Percentiles rank a stretch among this genome's conserved stretches.
phyloP scores from a whole-genome alignment of 108 stramenopile species.

The Fragilaria crotonensis region DNA sequence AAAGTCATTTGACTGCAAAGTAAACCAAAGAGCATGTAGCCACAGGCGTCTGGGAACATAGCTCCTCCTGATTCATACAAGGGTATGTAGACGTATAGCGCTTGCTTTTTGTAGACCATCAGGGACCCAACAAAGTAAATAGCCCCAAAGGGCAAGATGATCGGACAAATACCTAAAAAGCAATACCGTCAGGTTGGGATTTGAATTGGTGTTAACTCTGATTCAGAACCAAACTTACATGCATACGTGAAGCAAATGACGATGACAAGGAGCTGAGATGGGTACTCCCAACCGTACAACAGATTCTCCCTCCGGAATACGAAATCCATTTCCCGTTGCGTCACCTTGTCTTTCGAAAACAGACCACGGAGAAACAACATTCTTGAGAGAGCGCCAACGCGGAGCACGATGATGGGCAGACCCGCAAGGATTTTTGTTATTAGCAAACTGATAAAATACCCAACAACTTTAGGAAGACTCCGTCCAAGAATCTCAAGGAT shows the following conservation, averaged over 20 bases:
- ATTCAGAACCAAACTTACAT: conserved; percentile 6
- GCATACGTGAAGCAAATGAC: conserved; percentile 79
- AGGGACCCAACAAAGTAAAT: conserved; percentile 70
- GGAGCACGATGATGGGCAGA: conserved; percentile 74
- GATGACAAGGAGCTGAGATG: conserved; percentile 75
- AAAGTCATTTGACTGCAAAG: conserved; percentile 78
- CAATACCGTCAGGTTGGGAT: neutral
- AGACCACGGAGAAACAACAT: conserved; percentile 50
- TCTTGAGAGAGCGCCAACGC: conserved; percentile 61
- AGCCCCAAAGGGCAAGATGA: conserved; percentile 76
- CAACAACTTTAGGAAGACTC: conserved; percentile 73
- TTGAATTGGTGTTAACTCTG: neutral
- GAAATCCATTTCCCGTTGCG: conserved; percentile 69
- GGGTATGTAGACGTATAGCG: conserved; percentile 65
- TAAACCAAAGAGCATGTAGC: conserved; percentile 72
- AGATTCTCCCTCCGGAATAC: conserved; percentile 39
- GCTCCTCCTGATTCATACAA: conserved; percentile 53
- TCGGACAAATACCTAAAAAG: conserved; percentile 72
- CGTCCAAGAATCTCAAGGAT: conserved; percentile 65
- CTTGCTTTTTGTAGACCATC: conserved; percentile 88
- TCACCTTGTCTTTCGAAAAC: conserved; percentile 55
- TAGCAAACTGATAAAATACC: conserved; percentile 80
- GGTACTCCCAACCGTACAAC: conserved; percentile 82
- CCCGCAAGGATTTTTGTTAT: conserved; percentile 88
- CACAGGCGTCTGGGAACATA: conserved; percentile 64